A percentile compares a stretch with the other conserved stretches of the same genome.
phyloP scores from a whole-genome alignment of 257 asterid genomes.

The Hygrophila difformis region DNA sequence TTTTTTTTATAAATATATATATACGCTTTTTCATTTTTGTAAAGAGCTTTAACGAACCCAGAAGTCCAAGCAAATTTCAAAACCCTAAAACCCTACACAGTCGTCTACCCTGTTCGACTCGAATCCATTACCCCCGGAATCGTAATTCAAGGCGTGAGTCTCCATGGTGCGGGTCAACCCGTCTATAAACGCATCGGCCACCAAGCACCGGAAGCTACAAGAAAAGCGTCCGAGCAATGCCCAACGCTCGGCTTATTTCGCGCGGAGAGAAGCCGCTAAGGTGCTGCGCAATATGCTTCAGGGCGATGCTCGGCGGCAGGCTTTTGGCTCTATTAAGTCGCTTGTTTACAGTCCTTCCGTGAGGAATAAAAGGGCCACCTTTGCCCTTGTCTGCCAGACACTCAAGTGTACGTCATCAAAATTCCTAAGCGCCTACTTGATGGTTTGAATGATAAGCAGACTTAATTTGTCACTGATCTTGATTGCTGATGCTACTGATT shows the following conservation, averaged over 20 bases:
- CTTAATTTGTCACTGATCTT: neutral
- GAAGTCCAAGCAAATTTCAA: too few species aligned
- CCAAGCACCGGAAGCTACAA: slow-evolving; percentile 25
- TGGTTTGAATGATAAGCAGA: too few species aligned
- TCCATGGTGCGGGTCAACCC: slow-evolving; percentile 50
- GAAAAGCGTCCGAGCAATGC: slow-evolving; percentile 39
- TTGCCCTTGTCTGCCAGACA: slow-evolving; percentile 83
- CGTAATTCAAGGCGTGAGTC: slow-evolving; percentile 12
- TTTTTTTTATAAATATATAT: too few species aligned
- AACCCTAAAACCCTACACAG: too few species aligned
- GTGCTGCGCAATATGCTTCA: slow-evolving; percentile 70
- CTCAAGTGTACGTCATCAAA: slow-evolving; percentile 66
- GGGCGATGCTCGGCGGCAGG: slow-evolving; percentile 86
- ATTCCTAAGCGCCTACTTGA: too few species aligned
- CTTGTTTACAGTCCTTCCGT: slow-evolving; percentile 73
- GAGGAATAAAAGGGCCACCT: slow-evolving; percentile 81
- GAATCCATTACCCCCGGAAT: too few species aligned
- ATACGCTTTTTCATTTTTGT: too few species aligned
- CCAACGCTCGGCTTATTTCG: slow-evolving; percentile 79
- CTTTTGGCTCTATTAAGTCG: slow-evolving; percentile 79
- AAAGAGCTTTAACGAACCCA: too few species aligned
- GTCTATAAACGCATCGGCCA: slow-evolving; percentile 16
- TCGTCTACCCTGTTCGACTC: too few species aligned
- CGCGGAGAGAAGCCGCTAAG: slow-evolving; percentile 93
- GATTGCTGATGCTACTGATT: too few species aligned